phyloP scores from a whole-genome alignment of 257 asterid genomes.

The Orobanche coerulescens region DNA sequence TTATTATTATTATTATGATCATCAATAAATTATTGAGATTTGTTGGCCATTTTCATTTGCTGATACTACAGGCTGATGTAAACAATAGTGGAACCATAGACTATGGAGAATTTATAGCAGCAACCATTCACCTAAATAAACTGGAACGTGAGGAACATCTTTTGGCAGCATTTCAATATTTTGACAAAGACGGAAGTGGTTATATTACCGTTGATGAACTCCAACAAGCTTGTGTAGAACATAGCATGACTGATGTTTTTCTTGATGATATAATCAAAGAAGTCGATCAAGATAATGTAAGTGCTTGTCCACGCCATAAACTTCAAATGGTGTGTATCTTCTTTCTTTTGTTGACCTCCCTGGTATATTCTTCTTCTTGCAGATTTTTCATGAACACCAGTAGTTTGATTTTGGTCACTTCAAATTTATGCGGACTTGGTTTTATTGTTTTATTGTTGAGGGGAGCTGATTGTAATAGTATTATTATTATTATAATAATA shows the following conservation, averaged over 20 bases:
- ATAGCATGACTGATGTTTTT: conserved; percentile 52
- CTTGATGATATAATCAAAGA: conserved; percentile 72
- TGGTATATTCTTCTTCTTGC: neutral
- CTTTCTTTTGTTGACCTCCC: neutral
- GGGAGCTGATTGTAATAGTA: too few relatives aligned
- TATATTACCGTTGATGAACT: conserved; percentile 71
- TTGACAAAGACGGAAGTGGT: conserved; percentile 77
- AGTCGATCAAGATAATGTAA: conserved; percentile 66
- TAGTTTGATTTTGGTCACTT: neutral
- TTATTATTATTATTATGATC: too few relatives aligned
- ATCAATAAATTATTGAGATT: neutral
- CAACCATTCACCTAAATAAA: conserved; percentile 76
- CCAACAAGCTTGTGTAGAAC: conserved; percentile 68
- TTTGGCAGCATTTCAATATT: conserved; percentile 57
- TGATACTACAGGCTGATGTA: conserved; percentile 49
- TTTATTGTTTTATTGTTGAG: neutral
- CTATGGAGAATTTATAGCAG: conserved; percentile 80
- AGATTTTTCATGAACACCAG: neutral
- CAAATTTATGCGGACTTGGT: neutral
- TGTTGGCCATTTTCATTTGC: neutral
- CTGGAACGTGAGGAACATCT: conserved; percentile 66
- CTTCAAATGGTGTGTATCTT: too few relatives aligned
- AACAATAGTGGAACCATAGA: conserved; percentile 79
- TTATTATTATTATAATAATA: too few relatives aligned
- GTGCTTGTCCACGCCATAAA: conserved; percentile 17